phyloP scores from a whole-genome alignment of 1,284 basidiomycete species.

The Hypsizygus ulmarius region DNA sequence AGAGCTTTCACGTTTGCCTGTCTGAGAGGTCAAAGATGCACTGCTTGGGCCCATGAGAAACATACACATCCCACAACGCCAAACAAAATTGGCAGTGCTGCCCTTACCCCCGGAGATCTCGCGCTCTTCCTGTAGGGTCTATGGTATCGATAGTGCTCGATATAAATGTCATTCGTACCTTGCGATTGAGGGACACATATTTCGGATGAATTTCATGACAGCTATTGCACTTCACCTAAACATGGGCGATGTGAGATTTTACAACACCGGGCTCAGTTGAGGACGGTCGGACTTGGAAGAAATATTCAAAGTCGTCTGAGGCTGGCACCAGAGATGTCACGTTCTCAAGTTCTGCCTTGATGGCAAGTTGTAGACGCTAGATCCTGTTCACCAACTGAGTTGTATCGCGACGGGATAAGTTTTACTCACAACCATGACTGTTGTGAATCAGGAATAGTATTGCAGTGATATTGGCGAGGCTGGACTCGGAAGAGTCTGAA shows the following conservation, averaged over 20 bases:
- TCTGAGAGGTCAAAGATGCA: not conserved
- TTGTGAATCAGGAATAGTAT: not conserved
- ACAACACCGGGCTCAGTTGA: not conserved
- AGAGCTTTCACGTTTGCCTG: conserved; percentile 70
- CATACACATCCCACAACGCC: conserved; percentile 68
- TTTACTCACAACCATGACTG: conserved; percentile 41
- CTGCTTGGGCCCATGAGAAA: conserved; percentile 2
- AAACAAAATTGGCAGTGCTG: conserved; percentile 72
- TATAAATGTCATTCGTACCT: conserved; percentile 38
- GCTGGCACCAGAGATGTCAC: conserved; percentile 66
- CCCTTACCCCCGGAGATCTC: conserved; percentile 65
- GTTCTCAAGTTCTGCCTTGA: conserved; percentile 77
- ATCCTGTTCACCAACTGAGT: no score
- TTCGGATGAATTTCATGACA: conserved; percentile 76
- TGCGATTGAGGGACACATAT: conserved; percentile 62
- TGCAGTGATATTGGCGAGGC: conserved; percentile 6
- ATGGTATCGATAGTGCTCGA: conserved; percentile 1
- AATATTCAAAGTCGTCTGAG: conserved; percentile 68
- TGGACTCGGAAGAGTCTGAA: conserved; percentile 3
- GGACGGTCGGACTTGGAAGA: conserved; percentile 58
- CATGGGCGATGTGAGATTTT: conserved; percentile 7
- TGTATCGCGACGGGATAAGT: not conserved
- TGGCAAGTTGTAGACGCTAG: conserved; percentile 57
- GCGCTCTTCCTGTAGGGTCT: conserved; percentile 52
- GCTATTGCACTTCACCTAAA: conserved; percentile 77